These are phyloP conservation scores for Tylopilus rubrobrunneus DNA, from an alignment of 768 basidiomycete genomes.

Conservation along the genomic window DNA sequence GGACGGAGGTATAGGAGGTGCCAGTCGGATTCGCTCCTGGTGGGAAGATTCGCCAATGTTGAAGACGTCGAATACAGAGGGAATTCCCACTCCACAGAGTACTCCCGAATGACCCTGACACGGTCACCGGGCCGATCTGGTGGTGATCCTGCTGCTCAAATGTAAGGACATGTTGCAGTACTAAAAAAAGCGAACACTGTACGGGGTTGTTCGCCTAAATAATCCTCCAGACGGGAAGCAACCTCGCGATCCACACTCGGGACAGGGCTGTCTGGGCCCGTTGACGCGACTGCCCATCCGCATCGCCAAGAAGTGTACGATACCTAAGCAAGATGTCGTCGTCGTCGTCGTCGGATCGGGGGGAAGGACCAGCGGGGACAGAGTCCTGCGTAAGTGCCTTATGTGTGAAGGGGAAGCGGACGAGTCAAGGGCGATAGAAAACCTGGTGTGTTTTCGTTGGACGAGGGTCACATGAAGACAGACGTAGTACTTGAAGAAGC, in stretches of 20 bases:
- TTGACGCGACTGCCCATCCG: slow-evolving; percentile 7
- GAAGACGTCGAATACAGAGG: slow-evolving; percentile 30
- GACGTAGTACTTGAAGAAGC: slow-evolving; percentile 5
- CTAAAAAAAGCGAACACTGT: not conserved
- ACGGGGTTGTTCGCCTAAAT: slow-evolving; percentile 9
- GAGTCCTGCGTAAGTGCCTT: slow-evolving; percentile 19
- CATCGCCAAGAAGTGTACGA: slow-evolving; percentile 1
- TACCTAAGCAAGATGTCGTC: slow-evolving; percentile 19
- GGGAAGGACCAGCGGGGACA: slow-evolving; percentile 25
- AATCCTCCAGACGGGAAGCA: slow-evolving; percentile 8
- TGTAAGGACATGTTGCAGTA: not conserved
- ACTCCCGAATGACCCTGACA: slow-evolving; percentile 21
- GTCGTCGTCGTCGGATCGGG: slow-evolving; percentile 10
- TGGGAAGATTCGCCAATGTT: slow-evolving; percentile 20
- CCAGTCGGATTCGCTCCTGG: slow-evolving; percentile 16
- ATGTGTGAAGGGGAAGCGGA: slow-evolving; percentile 4
- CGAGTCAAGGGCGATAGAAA: slow-evolving; percentile 9
- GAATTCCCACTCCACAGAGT: slow-evolving; percentile 20
- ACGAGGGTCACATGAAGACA: slow-evolving; percentile 18
- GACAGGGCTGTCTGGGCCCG: slow-evolving; percentile 6
- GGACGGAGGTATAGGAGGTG: slow-evolving; percentile 5
- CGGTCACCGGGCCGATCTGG: slow-evolving; percentile 11
- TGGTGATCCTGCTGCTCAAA: not conserved
- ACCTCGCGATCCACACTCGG: slow-evolving; percentile 2
- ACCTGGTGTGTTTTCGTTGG: slow-evolving; percentile 11